Percentiles rank a stretch among this genome's conserved stretches.
phyloP scores from a whole-genome alignment of 176 grass and related monocot genomes.

The Puya raimondii region DNA sequence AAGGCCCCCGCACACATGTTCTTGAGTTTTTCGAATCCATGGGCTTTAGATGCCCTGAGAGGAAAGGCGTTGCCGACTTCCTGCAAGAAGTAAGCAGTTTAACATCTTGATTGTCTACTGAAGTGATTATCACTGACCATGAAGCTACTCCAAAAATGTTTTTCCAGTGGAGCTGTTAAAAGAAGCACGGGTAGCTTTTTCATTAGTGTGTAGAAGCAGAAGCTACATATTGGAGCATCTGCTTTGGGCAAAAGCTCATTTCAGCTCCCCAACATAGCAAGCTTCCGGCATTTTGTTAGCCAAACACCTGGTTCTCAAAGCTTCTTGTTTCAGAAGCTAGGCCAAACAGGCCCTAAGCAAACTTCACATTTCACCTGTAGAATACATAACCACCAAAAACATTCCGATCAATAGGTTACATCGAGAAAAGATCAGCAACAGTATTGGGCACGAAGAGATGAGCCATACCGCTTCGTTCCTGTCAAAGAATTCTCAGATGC shows the following conservation, averaged over 20 bases:
- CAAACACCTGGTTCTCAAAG: too few species aligned
- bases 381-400: too few species aligned
- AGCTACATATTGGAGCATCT: too few species aligned
- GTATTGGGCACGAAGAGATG: background rate
- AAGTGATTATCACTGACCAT: background rate
- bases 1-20: constrained; percentile 14
- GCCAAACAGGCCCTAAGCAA: background rate
- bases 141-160: background rate
- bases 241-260: too few species aligned
- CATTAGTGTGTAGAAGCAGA: too few species aligned
- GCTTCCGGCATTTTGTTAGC: too few species aligned
- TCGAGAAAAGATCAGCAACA: background rate
- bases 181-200: too few species aligned
- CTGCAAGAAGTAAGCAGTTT: constrained; percentile 19
- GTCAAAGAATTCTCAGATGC: background rate
- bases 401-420: background rate
- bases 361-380: background rate
- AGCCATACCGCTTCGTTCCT: background rate
- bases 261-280: too few species aligned
- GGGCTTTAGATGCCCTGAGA: constrained; percentile 26
- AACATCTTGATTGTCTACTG: background rate
- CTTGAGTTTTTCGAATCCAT: constrained; percentile 24
- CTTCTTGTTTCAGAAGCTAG: background rate
- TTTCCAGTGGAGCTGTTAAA: too few species aligned
- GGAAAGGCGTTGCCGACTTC: constrained; percentile 26